Evolutionary conservation across 805 yeast genomes (phyloP).

Genomic region (Yarrowia osloensis): DNA sequence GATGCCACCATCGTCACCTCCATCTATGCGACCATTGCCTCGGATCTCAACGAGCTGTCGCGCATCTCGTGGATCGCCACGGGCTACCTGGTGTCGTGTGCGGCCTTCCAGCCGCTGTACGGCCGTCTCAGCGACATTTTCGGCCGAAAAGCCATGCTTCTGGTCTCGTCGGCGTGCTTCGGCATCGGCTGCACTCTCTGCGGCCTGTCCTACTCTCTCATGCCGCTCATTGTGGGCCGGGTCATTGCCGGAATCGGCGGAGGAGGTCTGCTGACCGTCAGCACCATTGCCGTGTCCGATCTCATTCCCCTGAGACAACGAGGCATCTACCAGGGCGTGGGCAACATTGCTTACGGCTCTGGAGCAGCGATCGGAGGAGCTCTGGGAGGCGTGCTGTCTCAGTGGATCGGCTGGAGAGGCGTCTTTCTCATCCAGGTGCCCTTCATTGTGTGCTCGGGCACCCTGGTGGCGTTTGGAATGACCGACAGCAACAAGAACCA

Average conservation of each 20-base stretch:
- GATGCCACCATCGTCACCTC: slow-evolving; percentile 65
- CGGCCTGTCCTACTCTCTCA: slow-evolving; percentile 57
- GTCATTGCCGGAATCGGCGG: slow-evolving; percentile 87
- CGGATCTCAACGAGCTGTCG: slow-evolving; percentile 56
- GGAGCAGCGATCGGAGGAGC: slow-evolving; percentile 75
- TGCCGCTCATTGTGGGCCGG: slow-evolving; percentile 67
- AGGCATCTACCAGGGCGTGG: slow-evolving; percentile 81
- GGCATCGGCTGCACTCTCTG: slow-evolving; percentile 53
- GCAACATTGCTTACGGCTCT: slow-evolving; percentile 70
- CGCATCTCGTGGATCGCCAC: slow-evolving; percentile 71
- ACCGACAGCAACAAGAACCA: slow-evolving; percentile 30
- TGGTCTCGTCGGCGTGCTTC: slow-evolving; percentile 48
- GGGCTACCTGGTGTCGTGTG: slow-evolving; percentile 64
- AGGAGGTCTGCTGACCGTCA: slow-evolving; percentile 78
- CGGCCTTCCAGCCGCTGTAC: slow-evolving; percentile 73
- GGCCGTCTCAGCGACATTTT: slow-evolving; percentile 69
- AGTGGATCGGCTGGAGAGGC: slow-evolving; percentile 63
- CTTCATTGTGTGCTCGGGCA: slow-evolving; percentile 43
- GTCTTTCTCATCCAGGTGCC: slow-evolving; percentile 49
- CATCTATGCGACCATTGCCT: slow-evolving; percentile 58
- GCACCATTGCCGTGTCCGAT: slow-evolving; percentile 76
- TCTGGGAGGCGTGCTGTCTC: slow-evolving; percentile 57
- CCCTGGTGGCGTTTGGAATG: slow-evolving; percentile 40
- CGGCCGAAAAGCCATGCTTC: slow-evolving; percentile 46
- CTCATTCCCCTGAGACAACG: slow-evolving; percentile 73